phyloP scores from a whole-genome alignment of 1,284 basidiomycete genomes.

The Trichosporon ovoides region DNA sequence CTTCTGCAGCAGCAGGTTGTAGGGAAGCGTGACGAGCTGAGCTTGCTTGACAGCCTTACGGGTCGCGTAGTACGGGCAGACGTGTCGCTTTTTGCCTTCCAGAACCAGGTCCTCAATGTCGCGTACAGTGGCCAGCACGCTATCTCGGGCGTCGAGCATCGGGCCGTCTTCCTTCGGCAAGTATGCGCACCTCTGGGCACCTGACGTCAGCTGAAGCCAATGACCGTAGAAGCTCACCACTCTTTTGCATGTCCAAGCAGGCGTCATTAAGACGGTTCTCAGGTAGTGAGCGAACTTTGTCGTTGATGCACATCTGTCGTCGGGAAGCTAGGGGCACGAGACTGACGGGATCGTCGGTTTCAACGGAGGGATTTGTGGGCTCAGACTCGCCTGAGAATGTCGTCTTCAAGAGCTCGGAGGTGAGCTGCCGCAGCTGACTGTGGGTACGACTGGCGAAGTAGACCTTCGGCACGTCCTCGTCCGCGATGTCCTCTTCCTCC shows the following conservation, averaged over 20 bases:
- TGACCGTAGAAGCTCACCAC: conserved; percentile 52
- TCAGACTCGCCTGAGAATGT: conserved; percentile 22
- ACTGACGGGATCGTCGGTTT: conserved; percentile 40
- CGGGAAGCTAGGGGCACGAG: conserved; percentile 82
- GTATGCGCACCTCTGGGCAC: conserved; percentile 66
- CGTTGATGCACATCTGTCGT: conserved; percentile 89
- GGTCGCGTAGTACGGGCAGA: conserved; percentile 92
- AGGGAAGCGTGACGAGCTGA: conserved; percentile 85
- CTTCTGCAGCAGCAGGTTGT: conserved; percentile 84
- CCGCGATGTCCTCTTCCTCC: conserved; percentile 37
- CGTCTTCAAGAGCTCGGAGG: conserved; percentile 73
- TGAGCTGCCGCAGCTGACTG: conserved; percentile 85
- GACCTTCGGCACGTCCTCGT: conserved; percentile 54
- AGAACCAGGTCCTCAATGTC: conserved; percentile 90
- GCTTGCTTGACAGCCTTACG: conserved; percentile 81
- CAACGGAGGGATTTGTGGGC: background rate
- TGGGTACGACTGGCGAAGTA: conserved; percentile 94
- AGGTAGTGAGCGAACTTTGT: conserved; percentile 51
- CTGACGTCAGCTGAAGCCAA: conserved; percentile 29
- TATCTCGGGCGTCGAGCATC: conserved; percentile 80
- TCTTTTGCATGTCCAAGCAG: conserved; percentile 76
- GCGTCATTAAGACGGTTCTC: conserved; percentile 83
- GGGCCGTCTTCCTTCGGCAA: conserved; percentile 67
- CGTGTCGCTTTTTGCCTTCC: conserved; percentile 61
- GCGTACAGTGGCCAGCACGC: conserved; percentile 76